Conservation (phyloP, 208 protist genomes). For the Crithidia bombi region DNA sequence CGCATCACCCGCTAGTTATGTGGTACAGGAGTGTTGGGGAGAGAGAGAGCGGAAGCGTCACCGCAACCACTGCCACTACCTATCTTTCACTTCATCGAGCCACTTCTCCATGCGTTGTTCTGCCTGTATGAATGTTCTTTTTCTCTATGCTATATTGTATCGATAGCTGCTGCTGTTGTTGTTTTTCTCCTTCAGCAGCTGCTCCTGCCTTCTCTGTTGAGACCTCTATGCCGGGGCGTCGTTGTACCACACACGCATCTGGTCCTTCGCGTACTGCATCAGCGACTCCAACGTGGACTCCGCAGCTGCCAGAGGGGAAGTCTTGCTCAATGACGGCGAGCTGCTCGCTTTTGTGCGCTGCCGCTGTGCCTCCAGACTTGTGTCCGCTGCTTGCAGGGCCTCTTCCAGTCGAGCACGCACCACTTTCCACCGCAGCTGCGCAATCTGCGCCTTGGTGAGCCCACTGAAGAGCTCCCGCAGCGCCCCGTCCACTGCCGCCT, state of each 20-base stretch:
- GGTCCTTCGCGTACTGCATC: constrained; percentile 64
- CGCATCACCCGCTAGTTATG: too few relatives aligned
- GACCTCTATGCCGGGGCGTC: constrained; percentile 26
- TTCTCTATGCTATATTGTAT: too few relatives aligned
- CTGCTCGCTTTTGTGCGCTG: neutral
- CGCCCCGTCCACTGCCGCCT: constrained; percentile 29
- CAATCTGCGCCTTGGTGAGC: constrained; percentile 55
- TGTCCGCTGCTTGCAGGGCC: constrained; percentile 19
- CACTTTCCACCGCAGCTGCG: constrained; percentile 59
- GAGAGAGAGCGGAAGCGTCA: too few relatives aligned
- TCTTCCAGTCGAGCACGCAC: constrained; percentile 44
- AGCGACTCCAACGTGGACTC: constrained; percentile 26
- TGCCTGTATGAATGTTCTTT: too few relatives aligned
- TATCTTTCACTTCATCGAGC: too few relatives aligned
- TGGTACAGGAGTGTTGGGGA: too few relatives aligned
- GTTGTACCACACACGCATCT: constrained; percentile 47
- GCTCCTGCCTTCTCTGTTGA: neutral
- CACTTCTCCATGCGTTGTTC: too few relatives aligned
- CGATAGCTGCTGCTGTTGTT: too few relatives aligned
- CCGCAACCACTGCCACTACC: too few relatives aligned
- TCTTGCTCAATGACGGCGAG: neutral
- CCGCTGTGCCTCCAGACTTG: neutral
- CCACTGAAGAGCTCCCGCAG: constrained; percentile 44
- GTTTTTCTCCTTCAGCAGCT: too few relatives aligned
- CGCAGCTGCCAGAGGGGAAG: neutral